Conservation (phyloP, 192 early-diverging fungal genomes). For the Gaertneriomyces sp. region DNA sequence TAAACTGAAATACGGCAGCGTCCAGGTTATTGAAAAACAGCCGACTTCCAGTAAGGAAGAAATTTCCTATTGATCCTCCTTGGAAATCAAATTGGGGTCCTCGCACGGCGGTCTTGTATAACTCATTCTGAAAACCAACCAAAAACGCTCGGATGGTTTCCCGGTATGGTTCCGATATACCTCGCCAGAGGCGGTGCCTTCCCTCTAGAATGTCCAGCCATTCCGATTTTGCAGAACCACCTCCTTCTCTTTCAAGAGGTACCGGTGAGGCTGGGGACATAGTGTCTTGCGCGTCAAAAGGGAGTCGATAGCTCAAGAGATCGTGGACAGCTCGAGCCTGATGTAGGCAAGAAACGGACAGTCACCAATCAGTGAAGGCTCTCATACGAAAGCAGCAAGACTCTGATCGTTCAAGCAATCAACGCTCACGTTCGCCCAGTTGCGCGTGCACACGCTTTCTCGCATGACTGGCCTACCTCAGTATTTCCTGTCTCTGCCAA, state of each 20-base stretch:
- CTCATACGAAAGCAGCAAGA: no score
- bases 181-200: constrained; percentile 57
- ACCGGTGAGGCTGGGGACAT: constrained; percentile 23
- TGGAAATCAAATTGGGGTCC: constrained; percentile 67
- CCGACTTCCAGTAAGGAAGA: constrained; percentile 73
- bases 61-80: constrained; percentile 73
- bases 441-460: no score
- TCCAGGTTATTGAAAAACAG: constrained; percentile 65
- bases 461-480: constrained; percentile 28
- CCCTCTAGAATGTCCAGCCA: constrained; percentile 74
- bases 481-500: constrained; percentile 57
- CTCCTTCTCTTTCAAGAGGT: neutral
- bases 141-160: constrained; percentile 73
- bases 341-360: constrained; percentile 1
- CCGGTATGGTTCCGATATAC: constrained; percentile 42
- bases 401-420: no score
- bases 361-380: neutral
- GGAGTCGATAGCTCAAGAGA: constrained; percentile 66
- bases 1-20: constrained; percentile 72
- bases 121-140: constrained; percentile 57
- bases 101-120: constrained; percentile 13
- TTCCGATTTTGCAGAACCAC: constrained; percentile 55
- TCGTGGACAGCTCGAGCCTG: constrained; percentile 63
- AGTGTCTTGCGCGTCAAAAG: constrained; percentile 44
- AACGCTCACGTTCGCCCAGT: no score